Conservation (phyloP, 257 asterid genomes). For the Petunia secreta region DNA sequence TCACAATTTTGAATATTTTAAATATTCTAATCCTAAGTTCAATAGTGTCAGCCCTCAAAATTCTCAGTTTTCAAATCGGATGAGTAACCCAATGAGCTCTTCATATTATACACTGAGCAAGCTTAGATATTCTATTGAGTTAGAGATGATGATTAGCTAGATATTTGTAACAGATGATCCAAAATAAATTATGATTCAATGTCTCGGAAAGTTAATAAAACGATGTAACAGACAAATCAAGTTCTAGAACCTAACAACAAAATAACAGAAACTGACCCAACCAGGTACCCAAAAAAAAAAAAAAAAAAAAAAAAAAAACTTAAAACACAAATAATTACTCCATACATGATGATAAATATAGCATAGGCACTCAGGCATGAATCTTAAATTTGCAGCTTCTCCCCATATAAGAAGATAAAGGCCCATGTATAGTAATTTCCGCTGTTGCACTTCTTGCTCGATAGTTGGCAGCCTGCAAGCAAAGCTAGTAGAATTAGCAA, state of each 20-base stretch:
- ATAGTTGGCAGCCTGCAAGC: conserved; percentile 88
- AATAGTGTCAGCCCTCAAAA: conserved; percentile 8
- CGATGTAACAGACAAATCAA: background rate
- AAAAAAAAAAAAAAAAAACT: background rate
- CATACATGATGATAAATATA: conserved; percentile 94
- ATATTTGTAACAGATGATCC: background rate
- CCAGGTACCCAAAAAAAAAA: background rate
- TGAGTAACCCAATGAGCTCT: background rate
- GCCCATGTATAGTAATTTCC: conserved; percentile 91
- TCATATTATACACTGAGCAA: background rate
- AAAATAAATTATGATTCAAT: background rate
- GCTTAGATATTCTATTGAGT: conserved; percentile 6
- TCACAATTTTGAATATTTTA: background rate
- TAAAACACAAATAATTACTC: conserved; percentile 9
- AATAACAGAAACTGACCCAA: conserved; percentile 14
- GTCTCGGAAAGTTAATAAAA: background rate
- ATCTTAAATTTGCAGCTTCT: conserved; percentile 96
- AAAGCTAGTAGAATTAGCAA: conserved; percentile 32
- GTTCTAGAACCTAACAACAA: background rate
- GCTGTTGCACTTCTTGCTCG: conserved; percentile 98
- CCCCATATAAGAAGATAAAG: conserved; percentile 99
- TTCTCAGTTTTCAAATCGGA: background rate
- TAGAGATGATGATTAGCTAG: background rate
- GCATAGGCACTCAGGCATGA: conserved; percentile 99
- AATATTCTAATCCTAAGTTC: conserved; percentile 19